Evolutionary conservation across 2,329 filamentous ascomycete species (phyloP).

Genomic region (Phialophora verrucosa): DNA sequence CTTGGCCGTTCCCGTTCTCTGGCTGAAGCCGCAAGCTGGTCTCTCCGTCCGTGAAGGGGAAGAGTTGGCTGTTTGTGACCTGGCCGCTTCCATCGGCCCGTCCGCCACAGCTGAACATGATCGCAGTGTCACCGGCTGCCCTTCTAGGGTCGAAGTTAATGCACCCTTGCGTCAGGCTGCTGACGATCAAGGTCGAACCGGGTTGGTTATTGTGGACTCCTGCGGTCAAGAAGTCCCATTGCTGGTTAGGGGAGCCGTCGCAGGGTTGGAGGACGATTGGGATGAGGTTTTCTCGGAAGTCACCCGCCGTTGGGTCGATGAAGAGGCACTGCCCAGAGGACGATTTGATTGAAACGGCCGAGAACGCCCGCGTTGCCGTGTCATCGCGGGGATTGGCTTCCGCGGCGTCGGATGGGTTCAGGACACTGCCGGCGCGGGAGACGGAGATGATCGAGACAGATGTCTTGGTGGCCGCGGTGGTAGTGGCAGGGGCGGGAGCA

Average conservation of each 20-base stretch:
- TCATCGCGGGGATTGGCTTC: conserved; percentile 28
- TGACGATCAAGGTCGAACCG: conserved; percentile 24
- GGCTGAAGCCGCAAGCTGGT: conserved; percentile 26
- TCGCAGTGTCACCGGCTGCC: conserved; percentile 27
- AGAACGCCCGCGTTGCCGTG: conserved; percentile 27
- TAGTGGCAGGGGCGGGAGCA: background rate
- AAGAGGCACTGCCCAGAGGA: conserved; percentile 25
- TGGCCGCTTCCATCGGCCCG: conserved; percentile 26
- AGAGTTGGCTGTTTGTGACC: conserved; percentile 28
- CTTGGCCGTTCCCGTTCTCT: conserved; percentile 21
- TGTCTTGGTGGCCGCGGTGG: conserved; percentile 6
- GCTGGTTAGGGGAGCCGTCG: conserved; percentile 21
- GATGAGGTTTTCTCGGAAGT: conserved; percentile 31
- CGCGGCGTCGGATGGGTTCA: conserved; percentile 26
- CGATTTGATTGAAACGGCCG: conserved; percentile 25
- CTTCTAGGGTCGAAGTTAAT: conserved; percentile 29
- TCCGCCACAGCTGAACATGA: conserved; percentile 30
- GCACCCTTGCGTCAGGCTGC: conserved; percentile 28
- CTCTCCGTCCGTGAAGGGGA: conserved; percentile 21
- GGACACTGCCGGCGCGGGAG: conserved; percentile 25
- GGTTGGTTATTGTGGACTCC: conserved; percentile 29
- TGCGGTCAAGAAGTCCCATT: conserved; percentile 25
- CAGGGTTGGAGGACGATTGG: conserved; percentile 26
- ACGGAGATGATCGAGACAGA: conserved; percentile 24
- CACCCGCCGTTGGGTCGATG: conserved; percentile 27